A percentile compares a stretch with the other conserved stretches of the same genome.
Conservation (phyloP, 441 rosid genomes). For the Erodium chrysanthum region DNA sequence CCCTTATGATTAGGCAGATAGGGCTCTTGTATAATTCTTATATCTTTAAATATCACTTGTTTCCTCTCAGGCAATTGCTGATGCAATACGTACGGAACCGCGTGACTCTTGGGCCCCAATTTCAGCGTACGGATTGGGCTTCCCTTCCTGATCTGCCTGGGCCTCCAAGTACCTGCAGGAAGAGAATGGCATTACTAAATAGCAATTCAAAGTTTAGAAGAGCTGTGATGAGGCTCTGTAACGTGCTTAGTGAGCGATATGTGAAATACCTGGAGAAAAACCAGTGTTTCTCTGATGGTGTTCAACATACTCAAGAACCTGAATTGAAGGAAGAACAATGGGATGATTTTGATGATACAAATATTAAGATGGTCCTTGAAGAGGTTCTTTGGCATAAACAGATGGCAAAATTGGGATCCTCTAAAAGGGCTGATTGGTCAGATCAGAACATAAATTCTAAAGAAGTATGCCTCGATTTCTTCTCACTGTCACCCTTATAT, state of each 20-base stretch:
- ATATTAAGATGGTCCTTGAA: constrained; percentile 49
- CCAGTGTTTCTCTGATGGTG: constrained; percentile 25
- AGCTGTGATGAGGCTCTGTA: constrained; percentile 71
- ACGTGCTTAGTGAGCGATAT: constrained; percentile 64
- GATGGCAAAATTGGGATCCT: constrained; percentile 50
- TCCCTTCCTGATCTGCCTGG: constrained; percentile 67
- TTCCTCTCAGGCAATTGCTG: constrained; percentile 62
- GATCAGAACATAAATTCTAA: constrained; percentile 36
- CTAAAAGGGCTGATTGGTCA: constrained; percentile 39
- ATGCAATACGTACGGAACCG: constrained; percentile 67
- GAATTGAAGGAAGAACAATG: constrained; percentile 47
- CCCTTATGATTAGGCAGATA: constrained; percentile 8
- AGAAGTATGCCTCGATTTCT: constrained; percentile 26
- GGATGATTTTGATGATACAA: constrained; percentile 73
- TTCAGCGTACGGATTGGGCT: constrained; percentile 72
- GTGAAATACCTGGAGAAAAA: constrained; percentile 50
- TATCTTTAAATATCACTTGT: not conserved
- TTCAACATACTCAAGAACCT: constrained; percentile 30
- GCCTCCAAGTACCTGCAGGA: constrained; percentile 49
- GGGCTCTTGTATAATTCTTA: not conserved
- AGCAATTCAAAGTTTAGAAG: constrained; percentile 49
- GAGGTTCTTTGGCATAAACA: constrained; percentile 64
- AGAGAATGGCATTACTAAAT: constrained; percentile 57
- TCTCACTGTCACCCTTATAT: constrained; percentile 6
- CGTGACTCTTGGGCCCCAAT: constrained; percentile 69